Evolutionary conservation across 306 rosid species (phyloP), one percentile per base, ranked within the genome.

Genomic region (Lupinus albus): DNA sequence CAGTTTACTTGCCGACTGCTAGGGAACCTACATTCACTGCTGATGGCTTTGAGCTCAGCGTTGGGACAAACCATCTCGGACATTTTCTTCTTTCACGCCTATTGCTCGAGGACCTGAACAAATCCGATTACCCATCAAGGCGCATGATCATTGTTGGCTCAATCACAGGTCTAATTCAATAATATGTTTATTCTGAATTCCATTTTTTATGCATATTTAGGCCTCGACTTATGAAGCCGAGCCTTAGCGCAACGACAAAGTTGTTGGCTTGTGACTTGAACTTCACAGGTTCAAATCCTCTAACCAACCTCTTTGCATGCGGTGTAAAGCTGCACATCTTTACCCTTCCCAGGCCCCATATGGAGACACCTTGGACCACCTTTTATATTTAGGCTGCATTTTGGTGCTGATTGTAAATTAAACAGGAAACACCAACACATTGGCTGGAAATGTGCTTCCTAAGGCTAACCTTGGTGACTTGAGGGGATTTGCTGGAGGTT

Each of bases 391-490:
- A 33, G 11, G 55, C 8, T 66, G 20, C 56, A 46, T 11, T 28
- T 68, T 61, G 47, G 65, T 59, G 44, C 55, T 71, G 61, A 15
- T 62, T 58, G 3, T 45, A 4, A 3, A 32, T 67, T 73, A n/a
- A 48, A 59, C 82, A 91, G 97, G 97, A 53, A 74, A 74, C 51
- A 73, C 78, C 0, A 63, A 73, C 78, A 64, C 78, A 45, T 68
- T 76, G 72, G 17, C 97, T 8, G 97, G 46, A 4, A 49, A 69
- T n/a, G 72, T 74, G 72, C 97, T 93, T 64, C 97, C 97, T 9
- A 91, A 88, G 88, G 97, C 97, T 35, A 91, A 86, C 85, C 87
- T 91, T 11, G 97, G 97, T 50, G 97, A 91, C 83, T 5, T 91
- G 82, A 86, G 97, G 78, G 97, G 97, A 44, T 85, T 91, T 49